A percentile compares a stretch with the other conserved stretches of the same genome.
Conservation (phyloP, 495 filamentous ascomycete species). For the Hypoxylon lenormandii region DNA sequence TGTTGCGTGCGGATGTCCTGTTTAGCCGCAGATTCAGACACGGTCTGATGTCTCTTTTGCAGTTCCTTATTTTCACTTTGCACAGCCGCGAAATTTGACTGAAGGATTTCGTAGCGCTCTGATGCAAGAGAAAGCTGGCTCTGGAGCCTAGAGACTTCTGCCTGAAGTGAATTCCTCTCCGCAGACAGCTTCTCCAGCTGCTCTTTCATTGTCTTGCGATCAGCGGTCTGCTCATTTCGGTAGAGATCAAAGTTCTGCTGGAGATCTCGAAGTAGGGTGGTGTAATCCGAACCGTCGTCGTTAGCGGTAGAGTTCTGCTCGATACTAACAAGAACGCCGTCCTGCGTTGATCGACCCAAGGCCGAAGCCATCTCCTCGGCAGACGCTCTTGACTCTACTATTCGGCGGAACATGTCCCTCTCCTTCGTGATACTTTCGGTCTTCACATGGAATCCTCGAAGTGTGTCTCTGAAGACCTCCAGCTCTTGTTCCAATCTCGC, state of each 20-base stretch:
- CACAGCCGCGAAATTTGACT: slow-evolving; percentile 82
- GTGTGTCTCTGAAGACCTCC: slow-evolving; percentile 71
- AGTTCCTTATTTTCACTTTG: slow-evolving; percentile 86
- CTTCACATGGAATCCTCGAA: slow-evolving; percentile 78
- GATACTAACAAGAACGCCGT: slow-evolving; percentile 63
- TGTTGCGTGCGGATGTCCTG: slow-evolving; percentile 91
- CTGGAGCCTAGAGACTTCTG: slow-evolving; percentile 77
- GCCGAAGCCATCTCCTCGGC: slow-evolving; percentile 70
- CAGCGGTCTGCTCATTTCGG: slow-evolving; percentile 81
- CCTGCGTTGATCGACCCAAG: slow-evolving; percentile 73
- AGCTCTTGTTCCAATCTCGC: slow-evolving; percentile 75
- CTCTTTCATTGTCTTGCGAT: slow-evolving; percentile 82
- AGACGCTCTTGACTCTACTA: slow-evolving; percentile 77
- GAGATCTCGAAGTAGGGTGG: slow-evolving; percentile 79
- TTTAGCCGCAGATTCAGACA: slow-evolving; percentile 85
- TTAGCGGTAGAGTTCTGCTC: slow-evolving; percentile 58
- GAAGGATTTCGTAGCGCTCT: slow-evolving; percentile 89
- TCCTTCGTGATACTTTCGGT: slow-evolving; percentile 94
- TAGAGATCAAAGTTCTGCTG: slow-evolving; percentile 91
- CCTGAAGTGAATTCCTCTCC: slow-evolving; percentile 83
- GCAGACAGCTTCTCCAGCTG: slow-evolving; percentile 83
- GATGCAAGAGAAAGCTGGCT: slow-evolving; percentile 83
- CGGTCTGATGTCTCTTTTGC: slow-evolving; percentile 77
- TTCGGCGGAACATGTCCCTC: slow-evolving; percentile 94
- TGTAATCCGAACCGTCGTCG: slow-evolving; percentile 70